Percentiles rank a stretch among this genome's conserved stretches.
Evolutionary conservation across 75 land plant species (phyloP).

Genomic region (Pinus taeda): DNA sequence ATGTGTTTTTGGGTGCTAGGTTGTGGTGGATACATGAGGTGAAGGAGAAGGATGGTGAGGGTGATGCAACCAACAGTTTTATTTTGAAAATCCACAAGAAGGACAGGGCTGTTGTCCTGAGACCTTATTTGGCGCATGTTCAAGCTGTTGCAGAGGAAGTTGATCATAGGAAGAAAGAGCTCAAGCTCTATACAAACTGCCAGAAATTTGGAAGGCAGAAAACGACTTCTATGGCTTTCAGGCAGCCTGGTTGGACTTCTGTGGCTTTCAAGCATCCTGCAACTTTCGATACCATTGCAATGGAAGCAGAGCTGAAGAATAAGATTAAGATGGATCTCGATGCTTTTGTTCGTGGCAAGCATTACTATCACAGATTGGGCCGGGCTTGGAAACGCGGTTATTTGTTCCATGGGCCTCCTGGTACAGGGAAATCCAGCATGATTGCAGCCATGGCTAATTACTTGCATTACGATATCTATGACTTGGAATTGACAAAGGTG

Average conservation of each 20-base stretch:
- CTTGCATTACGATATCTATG: conserved; percentile 81
- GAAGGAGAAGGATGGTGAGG: too few species aligned
- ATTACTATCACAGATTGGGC: conserved; percentile 47
- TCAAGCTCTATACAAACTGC: conserved; percentile 23
- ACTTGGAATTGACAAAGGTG: conserved; percentile 55
- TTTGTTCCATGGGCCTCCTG: too few species aligned
- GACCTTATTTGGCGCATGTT: too few species aligned
- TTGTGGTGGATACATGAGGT: too few species aligned
- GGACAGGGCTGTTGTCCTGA: conserved; percentile 32
- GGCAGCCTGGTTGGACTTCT: conserved; percentile 56
- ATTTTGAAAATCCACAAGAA: conserved; percentile 44
- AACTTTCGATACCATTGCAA: conserved; percentile 48
- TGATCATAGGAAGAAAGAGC: too few species aligned
- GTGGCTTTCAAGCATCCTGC: conserved; percentile 65
- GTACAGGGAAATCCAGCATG: too few species aligned
- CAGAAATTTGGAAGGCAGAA: conserved; percentile 28
- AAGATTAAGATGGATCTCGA: conserved; percentile 42
- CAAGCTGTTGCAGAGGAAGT: too few species aligned
- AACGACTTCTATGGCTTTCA: conserved; percentile 35
- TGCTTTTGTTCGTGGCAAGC: conserved; percentile 40
- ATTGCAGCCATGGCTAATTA: conserved; percentile 14
- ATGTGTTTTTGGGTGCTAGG: too few species aligned
- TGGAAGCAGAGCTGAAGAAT: conserved; percentile 37
- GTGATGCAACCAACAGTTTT: conserved; percentile 23
- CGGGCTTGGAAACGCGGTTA: too few species aligned